Evolutionary conservation across 345 rosid species (phyloP).

Genomic region (Eucalyptus cloeziana): DNA sequence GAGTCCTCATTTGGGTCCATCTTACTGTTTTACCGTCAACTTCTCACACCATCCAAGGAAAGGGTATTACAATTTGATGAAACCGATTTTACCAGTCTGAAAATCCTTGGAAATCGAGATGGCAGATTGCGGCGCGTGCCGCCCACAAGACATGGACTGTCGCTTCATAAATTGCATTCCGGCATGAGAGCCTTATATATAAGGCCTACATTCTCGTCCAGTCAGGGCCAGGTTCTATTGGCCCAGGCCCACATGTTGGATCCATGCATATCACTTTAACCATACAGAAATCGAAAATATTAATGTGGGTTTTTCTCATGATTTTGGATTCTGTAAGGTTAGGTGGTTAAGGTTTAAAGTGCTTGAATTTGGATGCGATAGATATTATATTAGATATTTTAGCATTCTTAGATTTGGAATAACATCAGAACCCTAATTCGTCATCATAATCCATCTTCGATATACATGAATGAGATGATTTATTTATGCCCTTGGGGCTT

Average conservation of each 20-base stretch:
- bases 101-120: neutral
- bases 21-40: accelerated
- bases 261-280: neutral
- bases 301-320: neutral
- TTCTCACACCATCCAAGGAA: neutral
- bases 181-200: neutral
- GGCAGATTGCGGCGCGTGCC: neutral
- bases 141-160: neutral
- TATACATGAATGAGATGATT: too few relatives aligned
- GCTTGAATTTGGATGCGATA: neutral
- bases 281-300: neutral
- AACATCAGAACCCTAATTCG: too few relatives aligned
- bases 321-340: neutral
- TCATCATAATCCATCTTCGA: too few relatives aligned
- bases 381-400: too few relatives aligned
- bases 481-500: too few relatives aligned
- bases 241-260: neutral
- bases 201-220: neutral
- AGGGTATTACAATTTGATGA: neutral
- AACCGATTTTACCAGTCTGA: neutral
- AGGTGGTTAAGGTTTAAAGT: neutral
- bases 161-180: neutral
- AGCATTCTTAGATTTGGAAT: too few relatives aligned
- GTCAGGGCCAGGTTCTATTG: neutral
- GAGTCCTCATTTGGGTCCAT: neutral